Conservation (phyloP, 257 asterid genomes). For the Mentha longifolia region DNA sequence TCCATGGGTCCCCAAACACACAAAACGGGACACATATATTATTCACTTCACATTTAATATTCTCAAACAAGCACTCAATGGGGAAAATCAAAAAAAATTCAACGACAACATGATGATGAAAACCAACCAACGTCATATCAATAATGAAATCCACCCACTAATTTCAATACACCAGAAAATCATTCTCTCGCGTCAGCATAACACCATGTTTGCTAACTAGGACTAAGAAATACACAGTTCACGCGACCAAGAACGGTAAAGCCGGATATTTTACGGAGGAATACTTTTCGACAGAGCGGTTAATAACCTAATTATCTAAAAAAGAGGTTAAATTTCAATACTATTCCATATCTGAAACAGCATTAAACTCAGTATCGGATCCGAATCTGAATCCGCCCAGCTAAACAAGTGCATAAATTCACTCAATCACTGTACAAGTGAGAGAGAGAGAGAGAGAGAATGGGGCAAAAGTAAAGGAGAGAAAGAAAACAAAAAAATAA, state of each 20-base stretch:
- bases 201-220: conserved; percentile 15
- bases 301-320: conserved; percentile 13
- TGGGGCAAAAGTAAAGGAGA: neutral
- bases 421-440: conserved; percentile 9
- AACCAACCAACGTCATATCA: conserved; percentile 57
- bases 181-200: conserved; percentile 35
- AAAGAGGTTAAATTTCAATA: neutral
- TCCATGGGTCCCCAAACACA: conserved; percentile 51
- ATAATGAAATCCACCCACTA: conserved; percentile 42
- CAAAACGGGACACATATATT: conserved; percentile 41
- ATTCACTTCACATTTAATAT: conserved; percentile 45
- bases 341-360: conserved; percentile 19
- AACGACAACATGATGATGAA: conserved; percentile 45
- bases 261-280: conserved; percentile 5
- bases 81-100: conserved; percentile 28
- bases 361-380: conserved; percentile 40
- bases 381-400: conserved; percentile 50
- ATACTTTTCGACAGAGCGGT: neutral
- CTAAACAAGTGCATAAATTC: conserved; percentile 23
- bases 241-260: conserved; percentile 9
- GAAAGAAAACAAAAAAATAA: neutral
- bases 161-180: conserved; percentile 45
- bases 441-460: neutral
- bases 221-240: conserved; percentile 10
- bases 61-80: conserved; percentile 52